phyloP scores from a whole-genome alignment of 352 stramenopile genomes.

The Phytophthora pini region DNA sequence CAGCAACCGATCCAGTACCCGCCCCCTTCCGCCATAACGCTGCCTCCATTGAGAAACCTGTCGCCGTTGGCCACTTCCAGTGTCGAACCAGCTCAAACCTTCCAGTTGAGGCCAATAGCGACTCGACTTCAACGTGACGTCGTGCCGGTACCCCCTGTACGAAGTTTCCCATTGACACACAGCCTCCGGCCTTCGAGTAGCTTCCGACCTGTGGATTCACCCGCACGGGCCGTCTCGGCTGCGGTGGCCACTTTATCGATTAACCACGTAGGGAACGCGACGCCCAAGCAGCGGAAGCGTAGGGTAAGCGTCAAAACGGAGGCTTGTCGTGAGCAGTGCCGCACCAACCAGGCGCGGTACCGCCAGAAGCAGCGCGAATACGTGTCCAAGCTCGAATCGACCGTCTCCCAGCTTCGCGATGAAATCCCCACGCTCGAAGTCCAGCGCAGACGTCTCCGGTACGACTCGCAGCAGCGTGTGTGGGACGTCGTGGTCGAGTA shows the following conservation, averaged over 20 bases:
- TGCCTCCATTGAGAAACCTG: constrained; percentile 28
- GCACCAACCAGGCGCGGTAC: constrained; percentile 64
- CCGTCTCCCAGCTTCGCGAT: constrained; percentile 38
- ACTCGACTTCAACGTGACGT: constrained; percentile 15
- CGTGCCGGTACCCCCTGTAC: background rate
- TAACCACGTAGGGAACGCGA: background rate
- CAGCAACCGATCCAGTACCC: constrained; percentile 10
- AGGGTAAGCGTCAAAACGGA: constrained; percentile 46
- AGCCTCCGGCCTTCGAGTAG: no score
- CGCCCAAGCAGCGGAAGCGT: constrained; percentile 34
- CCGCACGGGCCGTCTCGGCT: constrained; percentile 19
- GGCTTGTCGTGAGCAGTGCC: constrained; percentile 60
- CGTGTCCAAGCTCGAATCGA: constrained; percentile 37
- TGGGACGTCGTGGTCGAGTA: constrained; percentile 46
- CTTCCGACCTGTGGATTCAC: constrained; percentile 13
- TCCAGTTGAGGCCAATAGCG: constrained; percentile 12
- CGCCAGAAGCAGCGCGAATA: constrained; percentile 56
- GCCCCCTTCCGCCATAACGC: constrained; percentile 1
- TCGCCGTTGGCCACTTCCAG: constrained; percentile 15
- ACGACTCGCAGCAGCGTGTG: constrained; percentile 32
- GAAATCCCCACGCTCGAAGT: constrained; percentile 47
- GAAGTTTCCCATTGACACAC: no score
- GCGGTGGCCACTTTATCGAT: constrained; percentile 30
- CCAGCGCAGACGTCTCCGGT: constrained; percentile 32
- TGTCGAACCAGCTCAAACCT: constrained; percentile 15